Evolutionary conservation across 2,329 filamentous ascomycete genomes (phyloP), one percentile per base, ranked within the genome.

Genomic region (Apiospora sp.): DNA sequence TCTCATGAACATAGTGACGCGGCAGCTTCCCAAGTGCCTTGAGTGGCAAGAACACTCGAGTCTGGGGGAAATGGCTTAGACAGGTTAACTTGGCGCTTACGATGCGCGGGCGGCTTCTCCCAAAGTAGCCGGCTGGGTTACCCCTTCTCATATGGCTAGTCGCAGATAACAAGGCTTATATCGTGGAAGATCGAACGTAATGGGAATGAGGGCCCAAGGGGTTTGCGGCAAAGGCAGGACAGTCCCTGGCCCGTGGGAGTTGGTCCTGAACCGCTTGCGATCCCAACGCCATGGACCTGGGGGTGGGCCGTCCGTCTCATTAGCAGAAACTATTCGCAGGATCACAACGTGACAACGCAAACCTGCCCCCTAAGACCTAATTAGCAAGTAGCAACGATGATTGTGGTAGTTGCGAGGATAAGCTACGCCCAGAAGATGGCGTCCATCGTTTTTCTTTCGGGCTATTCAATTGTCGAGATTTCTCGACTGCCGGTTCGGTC

Each of bases 281-380:
- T 64, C 58, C 58, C 58, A 64, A 64, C 10, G 34, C 58, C 22
- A 41, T 41, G 58, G 58, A 41, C 34, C 58, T 64, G 58, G 58
- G 51, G 58, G 34, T 64, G 54, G 54, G 30, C 16, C 54, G 30
- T 61, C 16, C 54, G 30, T 61, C 54, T 30, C 30, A 41, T 41
- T 41, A 64, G 19, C 19, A 34, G 58, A n/a, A 10, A 58, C 27
- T 34, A 27, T 34, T 34, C 27, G 16, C 22, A 41, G 24, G 34
- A n/a, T 37, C 34, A 41, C 34, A n/a, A 41, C 3, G 30, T 24
- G 19, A 64, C 34, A 34, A 64, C 4, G 22, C 34, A 6, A 19
- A 64, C 10, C 34, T 41, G 8, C 3, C 19, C n/a, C 19, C 30
- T 41, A 13, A 41, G 13, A 10, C 34, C 13, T 64, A 19, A 16